Evolutionary conservation across 2,329 filamentous ascomycete genomes (phyloP).

Genomic region (Colletotrichum lupini): DNA sequence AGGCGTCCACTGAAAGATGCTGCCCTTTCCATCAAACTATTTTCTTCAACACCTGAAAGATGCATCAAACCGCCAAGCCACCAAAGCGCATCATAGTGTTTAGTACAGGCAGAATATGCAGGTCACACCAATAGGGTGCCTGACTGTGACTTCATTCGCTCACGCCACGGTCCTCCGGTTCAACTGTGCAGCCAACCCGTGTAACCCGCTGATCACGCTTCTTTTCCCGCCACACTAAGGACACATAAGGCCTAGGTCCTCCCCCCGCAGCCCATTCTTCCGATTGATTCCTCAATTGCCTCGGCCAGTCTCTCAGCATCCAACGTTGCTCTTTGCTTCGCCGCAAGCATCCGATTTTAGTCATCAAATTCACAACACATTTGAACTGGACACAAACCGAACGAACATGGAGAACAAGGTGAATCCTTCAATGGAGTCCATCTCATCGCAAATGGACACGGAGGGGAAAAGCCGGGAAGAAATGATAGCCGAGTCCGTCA

Average conservation of each 20-base stretch:
- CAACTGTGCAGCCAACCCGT: not conserved
- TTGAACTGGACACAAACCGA: too few species aligned
- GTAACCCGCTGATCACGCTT: slow-evolving; percentile 6
- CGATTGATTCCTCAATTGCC: not conserved
- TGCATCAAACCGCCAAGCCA: slow-evolving; percentile 8
- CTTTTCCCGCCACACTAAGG: not conserved
- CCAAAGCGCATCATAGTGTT: not conserved
- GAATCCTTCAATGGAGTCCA: not conserved
- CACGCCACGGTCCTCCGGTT: slow-evolving; percentile 14
- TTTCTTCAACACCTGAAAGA: not conserved
- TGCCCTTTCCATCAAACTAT: not conserved
- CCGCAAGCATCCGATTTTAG: not conserved
- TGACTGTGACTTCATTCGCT: slow-evolving; percentile 18
- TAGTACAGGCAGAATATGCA: not conserved
- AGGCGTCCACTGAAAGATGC: not conserved
- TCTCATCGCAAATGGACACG: not conserved
- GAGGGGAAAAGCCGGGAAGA: slow-evolving; percentile 23
- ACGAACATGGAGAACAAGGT: not conserved
- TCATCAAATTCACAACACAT: rapidly evolving
- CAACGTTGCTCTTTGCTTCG: not conserved
- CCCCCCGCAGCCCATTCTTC: not conserved
- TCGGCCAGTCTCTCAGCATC: not conserved
- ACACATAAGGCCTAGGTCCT: slow-evolving; percentile 6
- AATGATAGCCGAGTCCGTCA: slow-evolving; percentile 24
- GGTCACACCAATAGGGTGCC: slow-evolving; percentile 1